phyloP scores from a whole-genome alignment of 1,284 basidiomycete species.

The Trichosporon coremiiforme region DNA sequence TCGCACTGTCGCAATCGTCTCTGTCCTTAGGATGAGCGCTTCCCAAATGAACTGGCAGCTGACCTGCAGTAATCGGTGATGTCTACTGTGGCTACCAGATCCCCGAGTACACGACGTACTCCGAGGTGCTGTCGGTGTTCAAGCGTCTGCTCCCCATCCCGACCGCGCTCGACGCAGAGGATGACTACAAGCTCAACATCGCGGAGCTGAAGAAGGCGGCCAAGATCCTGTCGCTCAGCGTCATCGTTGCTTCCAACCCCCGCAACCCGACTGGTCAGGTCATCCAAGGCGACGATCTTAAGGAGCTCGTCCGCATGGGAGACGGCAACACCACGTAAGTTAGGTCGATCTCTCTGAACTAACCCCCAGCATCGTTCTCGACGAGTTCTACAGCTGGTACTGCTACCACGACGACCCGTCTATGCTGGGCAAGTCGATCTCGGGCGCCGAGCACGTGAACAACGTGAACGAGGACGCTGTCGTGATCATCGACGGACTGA shows the following conservation, averaged over 20 bases:
- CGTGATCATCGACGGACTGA: slow-evolving; percentile 86
- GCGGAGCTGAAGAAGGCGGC: slow-evolving; percentile 66
- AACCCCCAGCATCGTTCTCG: slow-evolving; percentile 68
- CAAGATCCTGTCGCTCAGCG: slow-evolving; percentile 74
- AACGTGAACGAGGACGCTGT: slow-evolving; percentile 82
- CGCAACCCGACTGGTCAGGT: slow-evolving; percentile 73
- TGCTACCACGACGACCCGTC: slow-evolving; percentile 77
- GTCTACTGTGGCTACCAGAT: slow-evolving; percentile 51
- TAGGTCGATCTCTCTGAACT: neutral
- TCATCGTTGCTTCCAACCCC: slow-evolving; percentile 80
- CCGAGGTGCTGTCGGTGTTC: slow-evolving; percentile 79
- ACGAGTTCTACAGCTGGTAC: slow-evolving; percentile 73
- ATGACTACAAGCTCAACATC: slow-evolving; percentile 72
- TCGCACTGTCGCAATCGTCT: neutral
- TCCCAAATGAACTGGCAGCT: neutral
- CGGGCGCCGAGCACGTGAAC: slow-evolving; percentile 78
- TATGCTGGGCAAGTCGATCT: slow-evolving; percentile 75
- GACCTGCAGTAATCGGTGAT: slow-evolving; percentile 35
- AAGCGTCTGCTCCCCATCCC: slow-evolving; percentile 86
- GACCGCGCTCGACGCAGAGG: slow-evolving; percentile 59
- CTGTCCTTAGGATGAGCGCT: too few relatives aligned
- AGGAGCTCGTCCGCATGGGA: slow-evolving; percentile 70
- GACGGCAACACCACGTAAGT: slow-evolving; percentile 63
- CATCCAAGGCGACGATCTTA: slow-evolving; percentile 72
- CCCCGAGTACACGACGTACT: slow-evolving; percentile 56